These are phyloP conservation scores for Sphaerulina musiva DNA, from an alignment of 2,329 filamentous ascomycete species.

Conservation along the genomic window DNA sequence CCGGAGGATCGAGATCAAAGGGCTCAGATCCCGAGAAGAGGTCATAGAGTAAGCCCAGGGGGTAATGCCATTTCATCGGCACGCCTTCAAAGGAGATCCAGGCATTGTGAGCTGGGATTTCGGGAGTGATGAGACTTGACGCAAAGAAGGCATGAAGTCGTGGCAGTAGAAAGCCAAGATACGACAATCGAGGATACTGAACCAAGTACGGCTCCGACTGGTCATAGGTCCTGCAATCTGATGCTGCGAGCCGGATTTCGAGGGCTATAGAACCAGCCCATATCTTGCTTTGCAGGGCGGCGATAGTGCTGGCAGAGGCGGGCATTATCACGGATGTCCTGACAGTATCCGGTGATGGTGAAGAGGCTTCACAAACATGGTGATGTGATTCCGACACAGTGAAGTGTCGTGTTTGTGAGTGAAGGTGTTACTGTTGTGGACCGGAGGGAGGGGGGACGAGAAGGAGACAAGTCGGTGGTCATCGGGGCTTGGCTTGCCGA, in stretches of 20 bases:
- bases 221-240: constrained; percentile 56
- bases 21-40: constrained; percentile 56
- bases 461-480: background rate
- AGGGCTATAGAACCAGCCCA: constrained; percentile 56
- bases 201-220: constrained; percentile 56
- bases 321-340: constrained; percentile 24
- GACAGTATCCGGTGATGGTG: background rate
- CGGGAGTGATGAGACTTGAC: constrained; percentile 52
- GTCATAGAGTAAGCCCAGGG: constrained; percentile 62
- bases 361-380: constrained; percentile 3
- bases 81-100: constrained; percentile 64
- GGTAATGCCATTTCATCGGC: constrained; percentile 66
- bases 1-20: constrained; percentile 27
- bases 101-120: constrained; percentile 46
- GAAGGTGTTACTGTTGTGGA: background rate
- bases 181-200: constrained; percentile 59
- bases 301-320: constrained; percentile 25
- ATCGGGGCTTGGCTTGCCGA: constrained; percentile 1
- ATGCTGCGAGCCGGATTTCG: constrained; percentile 52
- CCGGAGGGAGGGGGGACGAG: no score
- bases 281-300: constrained; percentile 44
- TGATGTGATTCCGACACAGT: background rate
- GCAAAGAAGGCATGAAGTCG: constrained; percentile 58
- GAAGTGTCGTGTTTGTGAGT: background rate
- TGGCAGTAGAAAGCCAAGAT: constrained; percentile 60